phyloP scores from a whole-genome alignment of 352 stramenopile genomes.

The Globisporangium carolinianum region DNA sequence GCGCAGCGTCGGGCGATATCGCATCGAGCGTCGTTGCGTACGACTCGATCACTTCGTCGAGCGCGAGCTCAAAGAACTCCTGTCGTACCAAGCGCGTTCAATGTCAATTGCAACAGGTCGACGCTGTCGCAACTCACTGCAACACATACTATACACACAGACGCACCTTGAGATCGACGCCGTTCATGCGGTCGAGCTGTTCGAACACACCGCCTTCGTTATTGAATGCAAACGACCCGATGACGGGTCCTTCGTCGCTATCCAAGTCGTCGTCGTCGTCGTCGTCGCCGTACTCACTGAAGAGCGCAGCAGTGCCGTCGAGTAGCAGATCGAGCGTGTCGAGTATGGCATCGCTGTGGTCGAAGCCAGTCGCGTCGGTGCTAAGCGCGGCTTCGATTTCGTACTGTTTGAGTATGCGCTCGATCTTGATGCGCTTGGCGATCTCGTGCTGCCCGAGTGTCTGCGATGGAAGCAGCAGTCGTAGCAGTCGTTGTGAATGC shows the following conservation, averaged over 20 bases:
- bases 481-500: not conserved
- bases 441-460: slow-evolving; percentile 16
- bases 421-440: slow-evolving; percentile 39
- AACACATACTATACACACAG: not conserved
- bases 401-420: slow-evolving; percentile 62
- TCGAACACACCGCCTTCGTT: slow-evolving; percentile 54
- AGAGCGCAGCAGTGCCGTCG: slow-evolving; percentile 33
- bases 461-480: slow-evolving; percentile 11
- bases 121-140: too few relatives aligned
- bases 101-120: too few relatives aligned
- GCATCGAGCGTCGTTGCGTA: slow-evolving; percentile 48
- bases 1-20: slow-evolving; percentile 39
- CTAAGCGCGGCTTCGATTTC: slow-evolving; percentile 28
- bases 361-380: slow-evolving; percentile 13
- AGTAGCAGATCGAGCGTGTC: slow-evolving; percentile 47
- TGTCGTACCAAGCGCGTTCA: slow-evolving; percentile 6
- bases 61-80: slow-evolving; percentile 64
- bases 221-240: slow-evolving; percentile 51
- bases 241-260: slow-evolving; percentile 28
- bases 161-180: slow-evolving; percentile 57
- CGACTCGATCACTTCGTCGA: slow-evolving; percentile 53
- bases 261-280: slow-evolving; percentile 23
- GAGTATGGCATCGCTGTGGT: slow-evolving; percentile 24
- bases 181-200: slow-evolving; percentile 59
- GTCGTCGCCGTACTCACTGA: slow-evolving; percentile 19